Percentiles rank a stretch among this genome's conserved stretches.
phyloP scores from a whole-genome alignment of 1,284 basidiomycete genomes.

The Fomitiporia mediterranea region DNA sequence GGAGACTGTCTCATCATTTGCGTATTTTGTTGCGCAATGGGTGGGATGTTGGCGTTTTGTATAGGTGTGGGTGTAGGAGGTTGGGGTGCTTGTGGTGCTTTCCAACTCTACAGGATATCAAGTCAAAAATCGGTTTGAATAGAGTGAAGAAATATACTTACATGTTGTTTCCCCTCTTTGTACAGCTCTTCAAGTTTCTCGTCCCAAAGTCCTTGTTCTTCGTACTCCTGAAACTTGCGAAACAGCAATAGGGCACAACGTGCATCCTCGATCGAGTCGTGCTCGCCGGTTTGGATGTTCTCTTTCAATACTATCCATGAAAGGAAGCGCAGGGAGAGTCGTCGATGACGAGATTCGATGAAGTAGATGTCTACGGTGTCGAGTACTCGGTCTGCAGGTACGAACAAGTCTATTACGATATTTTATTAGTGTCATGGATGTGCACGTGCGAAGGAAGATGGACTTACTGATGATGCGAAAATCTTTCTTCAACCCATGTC shows the following conservation, averaged over 20 bases:
- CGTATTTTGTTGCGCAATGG: background rate
- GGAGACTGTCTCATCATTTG: constrained; percentile 4
- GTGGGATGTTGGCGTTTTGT: constrained; percentile 6
- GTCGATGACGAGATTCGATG: constrained; percentile 73
- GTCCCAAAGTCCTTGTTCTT: constrained; percentile 77
- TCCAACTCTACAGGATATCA: constrained; percentile 49
- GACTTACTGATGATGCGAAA: constrained; percentile 96
- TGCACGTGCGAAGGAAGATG: background rate
- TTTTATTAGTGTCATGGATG: background rate
- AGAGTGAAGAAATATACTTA: constrained; percentile 33
- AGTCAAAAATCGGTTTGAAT: background rate
- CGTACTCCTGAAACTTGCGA: constrained; percentile 77
- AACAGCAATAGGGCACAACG: constrained; percentile 85
- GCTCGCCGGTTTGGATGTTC: constrained; percentile 89
- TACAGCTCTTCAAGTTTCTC: constrained; percentile 84
- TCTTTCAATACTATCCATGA: constrained; percentile 90
- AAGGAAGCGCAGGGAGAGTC: constrained; percentile 90
- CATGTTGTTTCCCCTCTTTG: constrained; percentile 65
- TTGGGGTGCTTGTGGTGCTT: constrained; percentile 40
- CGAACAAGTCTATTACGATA: constrained; percentile 76
- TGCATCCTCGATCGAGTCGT: constrained; percentile 97
- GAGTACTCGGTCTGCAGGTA: constrained; percentile 92
- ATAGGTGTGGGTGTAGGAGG: constrained; percentile 12
- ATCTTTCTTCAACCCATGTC: constrained; percentile 98
- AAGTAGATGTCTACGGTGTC: constrained; percentile 97